Evolutionary conservation across 1,139 yeast species (phyloP).

Genomic region (Suhomyces kunorum): DNA sequence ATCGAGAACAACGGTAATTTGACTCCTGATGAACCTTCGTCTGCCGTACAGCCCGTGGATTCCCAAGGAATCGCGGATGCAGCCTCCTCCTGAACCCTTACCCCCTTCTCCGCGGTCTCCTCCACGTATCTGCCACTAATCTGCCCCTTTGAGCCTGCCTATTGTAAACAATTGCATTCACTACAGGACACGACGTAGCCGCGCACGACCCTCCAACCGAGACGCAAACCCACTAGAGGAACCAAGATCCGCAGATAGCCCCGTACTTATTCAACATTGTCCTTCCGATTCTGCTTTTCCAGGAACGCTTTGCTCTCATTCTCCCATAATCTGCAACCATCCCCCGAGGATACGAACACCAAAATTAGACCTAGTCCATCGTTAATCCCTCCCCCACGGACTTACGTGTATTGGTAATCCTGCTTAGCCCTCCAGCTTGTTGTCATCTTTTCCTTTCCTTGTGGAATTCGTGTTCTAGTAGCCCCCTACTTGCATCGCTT

Average conservation of each 20-base stretch:
- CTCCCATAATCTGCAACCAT: background rate
- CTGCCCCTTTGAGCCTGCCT: background rate
- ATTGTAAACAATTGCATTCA: slow-evolving; percentile 4
- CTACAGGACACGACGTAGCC: slow-evolving; percentile 6
- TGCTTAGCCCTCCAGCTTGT: no score
- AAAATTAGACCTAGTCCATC: background rate
- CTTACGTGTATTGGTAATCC: background rate
- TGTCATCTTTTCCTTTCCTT: no score
- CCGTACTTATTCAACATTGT: slow-evolving; percentile 2
- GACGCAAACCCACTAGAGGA: slow-evolving; percentile 3
- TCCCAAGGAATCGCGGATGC: no score
- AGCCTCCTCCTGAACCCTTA: no score
- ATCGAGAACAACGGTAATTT: background rate
- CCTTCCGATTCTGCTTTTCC: no score
- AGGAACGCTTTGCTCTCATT: background rate
- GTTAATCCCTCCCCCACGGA: background rate
- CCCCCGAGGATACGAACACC: background rate
- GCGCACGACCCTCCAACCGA: slow-evolving; percentile 5
- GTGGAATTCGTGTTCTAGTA: no score
- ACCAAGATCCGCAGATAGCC: slow-evolving; percentile 3
- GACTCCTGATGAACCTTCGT: background rate
- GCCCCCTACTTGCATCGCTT: background rate
- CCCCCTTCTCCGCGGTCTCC: no score
- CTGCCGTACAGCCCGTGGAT: no score
- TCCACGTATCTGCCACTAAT: background rate